phyloP scores from a whole-genome alignment of 306 rosid genomes.

The Malus asiatica region DNA sequence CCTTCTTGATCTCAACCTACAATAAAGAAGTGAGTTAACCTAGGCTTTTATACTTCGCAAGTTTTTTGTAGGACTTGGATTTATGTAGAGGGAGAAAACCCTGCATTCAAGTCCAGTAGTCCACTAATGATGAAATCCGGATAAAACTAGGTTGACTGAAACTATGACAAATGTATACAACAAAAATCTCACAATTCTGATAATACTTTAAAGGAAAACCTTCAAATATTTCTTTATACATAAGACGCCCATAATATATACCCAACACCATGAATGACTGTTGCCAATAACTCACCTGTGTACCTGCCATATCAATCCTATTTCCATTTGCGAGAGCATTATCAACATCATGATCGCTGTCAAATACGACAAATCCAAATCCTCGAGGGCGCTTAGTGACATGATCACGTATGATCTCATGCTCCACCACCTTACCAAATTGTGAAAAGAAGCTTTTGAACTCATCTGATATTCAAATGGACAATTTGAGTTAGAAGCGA shows the following conservation, averaged over 20 bases:
- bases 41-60: conserved; percentile 28
- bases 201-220: background rate
- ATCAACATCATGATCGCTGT: conserved; percentile 66
- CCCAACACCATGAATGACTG: conserved; percentile 7
- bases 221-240: conserved; percentile 5
- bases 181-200: background rate
- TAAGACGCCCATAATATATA: conserved; percentile 3
- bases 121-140: background rate
- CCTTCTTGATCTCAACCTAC: conserved; percentile 99
- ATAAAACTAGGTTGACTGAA: background rate
- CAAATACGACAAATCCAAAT: conserved; percentile 74
- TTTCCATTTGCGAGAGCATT: conserved; percentile 59
- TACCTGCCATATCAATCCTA: conserved; percentile 76
- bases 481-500: background rate
- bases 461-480: conserved; percentile 26
- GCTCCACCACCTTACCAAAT: conserved; percentile 64
- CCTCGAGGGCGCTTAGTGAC: conserved; percentile 71
- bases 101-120: conserved; percentile 28
- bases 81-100: conserved; percentile 21
- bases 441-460: conserved; percentile 53
- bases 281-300: conserved; percentile 54
- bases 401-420: conserved; percentile 70
- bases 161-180: background rate
- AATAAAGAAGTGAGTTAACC: conserved; percentile 84
- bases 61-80: conserved; percentile 23